Percentiles rank a stretch among this genome's conserved stretches.
Conservation (phyloP, 208 protist species). For the Crithidia sp. region DNA sequence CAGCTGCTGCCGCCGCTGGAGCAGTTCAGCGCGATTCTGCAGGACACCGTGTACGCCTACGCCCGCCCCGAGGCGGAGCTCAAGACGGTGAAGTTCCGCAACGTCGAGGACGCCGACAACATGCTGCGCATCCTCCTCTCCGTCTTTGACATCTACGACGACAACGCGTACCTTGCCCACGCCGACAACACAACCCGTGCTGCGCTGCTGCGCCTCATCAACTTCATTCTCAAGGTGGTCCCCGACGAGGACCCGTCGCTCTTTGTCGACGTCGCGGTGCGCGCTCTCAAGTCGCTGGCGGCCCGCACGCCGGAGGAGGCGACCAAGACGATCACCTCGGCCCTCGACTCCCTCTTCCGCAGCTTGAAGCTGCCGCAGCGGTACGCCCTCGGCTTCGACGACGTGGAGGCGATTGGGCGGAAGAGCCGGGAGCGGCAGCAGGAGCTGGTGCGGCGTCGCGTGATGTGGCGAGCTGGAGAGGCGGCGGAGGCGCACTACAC, state of each 20-base stretch:
- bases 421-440: slow-evolving; percentile 87
- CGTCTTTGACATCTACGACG: slow-evolving; percentile 87
- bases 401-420: slow-evolving; percentile 86
- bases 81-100: slow-evolving; percentile 82
- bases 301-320: slow-evolving; percentile 83
- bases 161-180: slow-evolving; percentile 87
- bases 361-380: slow-evolving; percentile 80
- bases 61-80: slow-evolving; percentile 68
- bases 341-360: slow-evolving; percentile 83
- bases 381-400: slow-evolving; percentile 83
- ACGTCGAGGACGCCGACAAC: slow-evolving; percentile 80
- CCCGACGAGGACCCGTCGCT: slow-evolving; percentile 88
- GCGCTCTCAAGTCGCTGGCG: slow-evolving; percentile 75
- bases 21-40: slow-evolving; percentile 73
- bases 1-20: slow-evolving; percentile 73
- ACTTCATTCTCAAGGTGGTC: slow-evolving; percentile 88
- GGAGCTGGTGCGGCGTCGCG: slow-evolving; percentile 67
- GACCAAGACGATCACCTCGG: slow-evolving; percentile 71
- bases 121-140: slow-evolving; percentile 85
- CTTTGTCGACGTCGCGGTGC: slow-evolving; percentile 84
- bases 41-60: slow-evolving; percentile 88
- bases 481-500: slow-evolving; percentile 53
- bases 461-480: slow-evolving; percentile 56
- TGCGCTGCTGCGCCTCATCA: slow-evolving; percentile 70
- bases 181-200: slow-evolving; percentile 88